Evolutionary conservation across 345 rosid genomes (phyloP), one percentile per base, ranked within the genome.

Genomic region (Kernera saxatilis): DNA sequence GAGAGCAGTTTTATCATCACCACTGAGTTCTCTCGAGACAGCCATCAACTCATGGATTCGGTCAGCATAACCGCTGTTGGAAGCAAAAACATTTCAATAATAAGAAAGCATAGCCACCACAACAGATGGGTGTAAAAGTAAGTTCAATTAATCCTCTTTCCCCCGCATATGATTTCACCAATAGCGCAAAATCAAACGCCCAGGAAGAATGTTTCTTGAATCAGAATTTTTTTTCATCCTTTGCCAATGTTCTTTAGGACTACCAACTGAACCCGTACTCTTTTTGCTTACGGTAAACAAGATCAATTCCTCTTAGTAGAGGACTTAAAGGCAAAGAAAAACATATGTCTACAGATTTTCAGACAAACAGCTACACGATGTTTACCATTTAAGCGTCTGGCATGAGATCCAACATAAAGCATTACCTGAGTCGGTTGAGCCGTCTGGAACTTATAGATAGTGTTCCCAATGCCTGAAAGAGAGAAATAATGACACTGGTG

Each of bases 361-460:
- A 54, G 41, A 68, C 26, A 33, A 45, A 30, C 26, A 51, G 44
- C 39, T 50, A 62, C 30, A 49, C 44, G 6, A 8, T 39, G 54
- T 58, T 58, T 15, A 49, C 45, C 29, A 37, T 58, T n/a, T 13
- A 21, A 40, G 70, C 4, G 59, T 64, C 49, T n/a, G 25, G 66
- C 29, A 67, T 49, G 40, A 73, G 43, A 64, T 45, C 30, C 21
- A 73, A 29, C 48, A 53, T 26, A 69, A 73, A 62, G 55, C 10
- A 71, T 71, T 91, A 94, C 99, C 99, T 92, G 77, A 95, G 93
- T 58, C 99, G 92, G 81, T 81, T 92, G 58, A 95, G 88, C 64
- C 86, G 84, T 67, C 97, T 88, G 69, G 99, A 89, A 72, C 99
- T 95, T 69, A 80, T 83, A 78, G 98, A 87, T 75, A 95, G 97